Evolutionary conservation across 2,329 filamentous ascomycete species (phyloP).

Genomic region (Neofusicoccum sp.): DNA sequence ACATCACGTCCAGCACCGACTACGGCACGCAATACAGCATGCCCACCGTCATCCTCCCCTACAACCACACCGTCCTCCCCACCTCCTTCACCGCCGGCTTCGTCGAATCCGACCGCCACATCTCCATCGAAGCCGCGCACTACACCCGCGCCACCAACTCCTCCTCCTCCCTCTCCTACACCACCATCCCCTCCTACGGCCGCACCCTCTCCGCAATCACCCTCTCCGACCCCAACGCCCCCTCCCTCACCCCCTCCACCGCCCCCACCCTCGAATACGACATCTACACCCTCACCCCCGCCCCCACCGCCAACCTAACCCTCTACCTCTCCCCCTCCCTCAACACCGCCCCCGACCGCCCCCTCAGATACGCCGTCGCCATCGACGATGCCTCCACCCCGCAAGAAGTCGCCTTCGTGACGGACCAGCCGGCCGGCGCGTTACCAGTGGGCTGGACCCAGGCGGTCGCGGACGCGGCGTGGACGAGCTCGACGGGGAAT

Average conservation of each 20-base stretch:
- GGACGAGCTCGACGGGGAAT: constrained; percentile 46
- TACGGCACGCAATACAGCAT: constrained; percentile 38
- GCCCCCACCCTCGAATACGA: constrained; percentile 37
- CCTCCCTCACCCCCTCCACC: constrained; percentile 28
- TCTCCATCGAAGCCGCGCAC: constrained; percentile 39
- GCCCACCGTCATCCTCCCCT: constrained; percentile 32
- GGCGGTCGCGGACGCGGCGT: constrained; percentile 52
- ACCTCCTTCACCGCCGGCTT: constrained; percentile 33
- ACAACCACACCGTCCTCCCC: constrained; percentile 36
- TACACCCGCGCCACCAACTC: constrained; percentile 32
- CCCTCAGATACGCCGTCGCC: constrained; percentile 52
- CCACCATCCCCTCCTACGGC: constrained; percentile 35
- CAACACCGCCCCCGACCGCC: constrained; percentile 51
- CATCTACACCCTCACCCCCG: constrained; percentile 37
- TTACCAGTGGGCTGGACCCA: constrained; percentile 50
- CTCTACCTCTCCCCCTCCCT: constrained; percentile 46
- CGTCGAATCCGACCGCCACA: constrained; percentile 34
- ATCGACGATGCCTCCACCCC: constrained; percentile 33
- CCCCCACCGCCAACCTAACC: constrained; percentile 34
- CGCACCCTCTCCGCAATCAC: constrained; percentile 38
- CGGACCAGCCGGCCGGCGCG: constrained; percentile 40
- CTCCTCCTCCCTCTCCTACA: constrained; percentile 27
- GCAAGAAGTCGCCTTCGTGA: constrained; percentile 43
- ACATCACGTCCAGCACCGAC: constrained; percentile 33
- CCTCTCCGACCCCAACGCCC: constrained; percentile 28